Percentiles rank a stretch among this genome's conserved stretches.
Evolutionary conservation across 192 early-diverging fungal species (phyloP).

Genomic region (Backusella parvicylindrica): DNA sequence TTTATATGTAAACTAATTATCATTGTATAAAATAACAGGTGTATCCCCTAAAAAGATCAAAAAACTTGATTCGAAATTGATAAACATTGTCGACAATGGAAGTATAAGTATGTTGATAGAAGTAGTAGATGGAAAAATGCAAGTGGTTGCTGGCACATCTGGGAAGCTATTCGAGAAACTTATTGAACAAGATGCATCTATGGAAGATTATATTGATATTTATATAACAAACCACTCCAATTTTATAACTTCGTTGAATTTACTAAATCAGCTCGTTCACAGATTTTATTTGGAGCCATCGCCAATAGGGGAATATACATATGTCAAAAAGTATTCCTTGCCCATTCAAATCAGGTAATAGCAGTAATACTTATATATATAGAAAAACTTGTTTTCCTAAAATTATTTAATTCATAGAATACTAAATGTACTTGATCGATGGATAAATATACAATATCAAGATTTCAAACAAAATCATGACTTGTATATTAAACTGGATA

Average conservation of each 20-base stretch:
- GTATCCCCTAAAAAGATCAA: background rate
- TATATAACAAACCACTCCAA: constrained; percentile 57
- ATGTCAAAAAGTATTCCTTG: constrained; percentile 44
- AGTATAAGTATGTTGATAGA: constrained; percentile 58
- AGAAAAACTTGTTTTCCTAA: background rate
- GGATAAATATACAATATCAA: constrained; percentile 59
- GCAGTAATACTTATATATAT: no score
- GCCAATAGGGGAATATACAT: constrained; percentile 31
- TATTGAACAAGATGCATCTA: constrained; percentile 60
- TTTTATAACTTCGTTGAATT: constrained; percentile 53
- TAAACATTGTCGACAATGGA: constrained; percentile 53
- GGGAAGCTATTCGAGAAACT: constrained; percentile 56
- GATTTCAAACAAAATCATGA: constrained; percentile 47
- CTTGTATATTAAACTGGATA: constrained; percentile 40
- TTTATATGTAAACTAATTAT: background rate
- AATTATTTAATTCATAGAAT: constrained; percentile 35
- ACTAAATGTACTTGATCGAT: constrained; percentile 55
- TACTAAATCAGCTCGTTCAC: constrained; percentile 54
- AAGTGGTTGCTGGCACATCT: constrained; percentile 56
- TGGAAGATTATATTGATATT: constrained; percentile 70
- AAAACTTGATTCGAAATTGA: background rate
- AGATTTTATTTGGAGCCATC: constrained; percentile 54
- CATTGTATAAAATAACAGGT: background rate
- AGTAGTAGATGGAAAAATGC: constrained; percentile 44
- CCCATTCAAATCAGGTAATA: constrained; percentile 56